Base-by-base conservation (phyloP, 2,329 filamentous ascomycete species). In the Pseudopithomyces maydicus region DNA sequence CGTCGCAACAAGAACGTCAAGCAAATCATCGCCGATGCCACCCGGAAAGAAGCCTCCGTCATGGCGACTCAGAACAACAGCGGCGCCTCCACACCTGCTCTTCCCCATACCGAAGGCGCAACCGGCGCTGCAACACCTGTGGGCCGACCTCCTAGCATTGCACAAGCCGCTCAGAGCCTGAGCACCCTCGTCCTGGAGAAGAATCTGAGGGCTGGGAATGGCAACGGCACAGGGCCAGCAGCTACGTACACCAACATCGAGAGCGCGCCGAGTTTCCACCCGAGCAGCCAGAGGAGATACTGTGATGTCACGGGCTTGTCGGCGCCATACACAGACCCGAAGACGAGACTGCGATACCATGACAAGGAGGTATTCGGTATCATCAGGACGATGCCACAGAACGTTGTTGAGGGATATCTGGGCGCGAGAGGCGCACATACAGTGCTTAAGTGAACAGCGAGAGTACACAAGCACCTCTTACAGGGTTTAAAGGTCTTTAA, bases 1-100 rank as follows among this genome's bases (percentile, higher is more conserved):
- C 92, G 95, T 50, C 91, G 95, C 77, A 99, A 99, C 85, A 99
- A 99, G 82, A 98, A 97, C 77, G 89, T 98, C 78, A 98, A 98
- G 78, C 91, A 96, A 68, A 95, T 99, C 61, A 84, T 99, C 59
- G 90, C 92, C 57, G 95, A 99, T 70, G 91, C 90, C 12, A 87
- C 90, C 20, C 89, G 92, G 66, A 91, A 90, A 72, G 94, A 98
- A 80, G 91, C 92, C n/a, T 96, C 92, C 3, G 84, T 91, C 35
- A 83, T 93, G 71, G 91, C 90, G 15, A 97, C 91, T 0, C 89
- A 91, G 73, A 89, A 90, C 71, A 90, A 91, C 74, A 93, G 90
- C 71, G 92, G 92, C 64, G 84, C 87, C 52, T 91, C 85, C 6
- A 96, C 93, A 1, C 90, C 62, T 59, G 78, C 72, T 17, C 74